phyloP scores from a whole-genome alignment of 768 basidiomycete species.

The Mycena sanguinolenta region DNA sequence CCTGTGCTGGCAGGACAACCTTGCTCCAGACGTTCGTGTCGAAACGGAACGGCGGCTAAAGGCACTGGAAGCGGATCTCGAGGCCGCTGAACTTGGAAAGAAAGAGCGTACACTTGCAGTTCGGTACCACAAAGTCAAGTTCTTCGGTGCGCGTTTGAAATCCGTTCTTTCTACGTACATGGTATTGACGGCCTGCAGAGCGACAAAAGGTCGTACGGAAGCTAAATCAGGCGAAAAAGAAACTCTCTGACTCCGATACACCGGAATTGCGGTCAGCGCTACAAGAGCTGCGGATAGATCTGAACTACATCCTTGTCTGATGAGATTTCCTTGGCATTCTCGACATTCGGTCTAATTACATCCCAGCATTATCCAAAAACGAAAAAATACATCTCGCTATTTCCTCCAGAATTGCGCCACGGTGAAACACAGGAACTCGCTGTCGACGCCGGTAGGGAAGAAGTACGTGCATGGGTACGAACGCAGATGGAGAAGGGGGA shows the following conservation, averaged over 20 bases:
- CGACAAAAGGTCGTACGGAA: slow-evolving; percentile 88
- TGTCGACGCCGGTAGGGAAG: slow-evolving; percentile 67
- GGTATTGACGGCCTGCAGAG: slow-evolving; percentile 61
- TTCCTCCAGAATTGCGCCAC: slow-evolving; percentile 76
- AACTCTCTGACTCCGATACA: slow-evolving; percentile 53
- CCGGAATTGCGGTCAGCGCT: slow-evolving; percentile 63
- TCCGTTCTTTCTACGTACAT: background rate
- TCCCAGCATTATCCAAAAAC: slow-evolving; percentile 84
- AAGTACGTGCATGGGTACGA: slow-evolving; percentile 71
- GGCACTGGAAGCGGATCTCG: slow-evolving; percentile 81
- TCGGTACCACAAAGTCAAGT: slow-evolving; percentile 92
- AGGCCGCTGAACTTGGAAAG: slow-evolving; percentile 68
- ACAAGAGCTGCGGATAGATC: slow-evolving; percentile 80
- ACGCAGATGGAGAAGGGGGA: slow-evolving; percentile 72
- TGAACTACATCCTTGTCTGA: slow-evolving; percentile 89
- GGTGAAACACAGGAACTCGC: slow-evolving; percentile 44
- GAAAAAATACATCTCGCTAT: slow-evolving; percentile 91
- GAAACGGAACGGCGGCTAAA: slow-evolving; percentile 85
- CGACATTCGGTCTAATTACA: background rate
- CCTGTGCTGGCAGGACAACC: slow-evolving; percentile 65
- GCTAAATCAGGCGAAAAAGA: slow-evolving; percentile 76
- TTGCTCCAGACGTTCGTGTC: slow-evolving; percentile 88
- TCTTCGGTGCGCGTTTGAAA: slow-evolving; percentile 79
- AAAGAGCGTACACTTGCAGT: slow-evolving; percentile 82
- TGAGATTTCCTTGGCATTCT: background rate